phyloP scores from a whole-genome alignment of 352 stramenopile genomes.

The Pythium myriotylum region DNA sequence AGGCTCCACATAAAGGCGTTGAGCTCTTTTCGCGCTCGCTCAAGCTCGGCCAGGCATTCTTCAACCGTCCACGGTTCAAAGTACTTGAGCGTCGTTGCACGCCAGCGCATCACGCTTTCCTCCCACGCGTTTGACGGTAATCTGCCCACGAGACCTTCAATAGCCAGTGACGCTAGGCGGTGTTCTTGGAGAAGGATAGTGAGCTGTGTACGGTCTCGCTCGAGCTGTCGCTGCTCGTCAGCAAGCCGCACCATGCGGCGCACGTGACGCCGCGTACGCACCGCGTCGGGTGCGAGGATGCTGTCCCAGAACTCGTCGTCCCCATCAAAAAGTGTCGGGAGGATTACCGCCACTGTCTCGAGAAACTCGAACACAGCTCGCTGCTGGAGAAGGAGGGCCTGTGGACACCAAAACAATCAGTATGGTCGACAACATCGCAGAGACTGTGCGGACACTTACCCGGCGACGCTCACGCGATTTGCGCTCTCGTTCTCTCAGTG shows the following conservation, averaged over 20 bases:
- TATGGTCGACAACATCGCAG: too few species aligned
- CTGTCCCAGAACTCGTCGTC: conserved; percentile 11
- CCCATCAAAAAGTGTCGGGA: not conserved
- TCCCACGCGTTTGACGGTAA: too few species aligned
- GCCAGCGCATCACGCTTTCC: too few species aligned
- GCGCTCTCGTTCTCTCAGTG: conserved; percentile 1
- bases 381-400: not conserved
- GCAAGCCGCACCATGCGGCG: not conserved
- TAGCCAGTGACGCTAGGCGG: not conserved
- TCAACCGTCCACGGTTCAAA: not conserved
- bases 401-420: not conserved
- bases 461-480: not conserved
- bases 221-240: not conserved
- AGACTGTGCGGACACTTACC: not conserved
- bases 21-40: not conserved
- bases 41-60: conserved; percentile 1
- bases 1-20: not conserved
- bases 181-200: not conserved
- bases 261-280: not conserved
- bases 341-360: not conserved
- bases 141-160: too few species aligned
- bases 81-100: too few species aligned
- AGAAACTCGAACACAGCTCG: not conserved
- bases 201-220: not conserved
- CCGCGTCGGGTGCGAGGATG: not conserved